A percentile compares a stretch with the other conserved stretches of the same genome.
Evolutionary conservation across 306 rosid genomes (phyloP).

Genomic region (Fagus sylvatica): DNA sequence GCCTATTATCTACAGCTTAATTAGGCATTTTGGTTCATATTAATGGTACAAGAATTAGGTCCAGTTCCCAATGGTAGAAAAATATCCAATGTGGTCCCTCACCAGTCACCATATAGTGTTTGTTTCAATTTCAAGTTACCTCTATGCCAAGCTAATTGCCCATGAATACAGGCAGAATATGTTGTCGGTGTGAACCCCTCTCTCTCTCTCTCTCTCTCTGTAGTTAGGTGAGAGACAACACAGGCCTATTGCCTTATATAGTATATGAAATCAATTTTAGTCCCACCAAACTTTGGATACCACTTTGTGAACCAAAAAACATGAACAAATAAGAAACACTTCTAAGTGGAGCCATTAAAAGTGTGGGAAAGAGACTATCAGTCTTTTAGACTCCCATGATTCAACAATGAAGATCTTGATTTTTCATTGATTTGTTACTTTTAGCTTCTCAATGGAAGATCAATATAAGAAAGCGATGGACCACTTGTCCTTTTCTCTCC

Average conservation of each 20-base stretch:
- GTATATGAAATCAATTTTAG: conserved; percentile 13
- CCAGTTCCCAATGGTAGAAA: background rate
- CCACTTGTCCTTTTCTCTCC: conserved; percentile 29
- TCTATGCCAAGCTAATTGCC: background rate
- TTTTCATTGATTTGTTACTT: conserved; percentile 27
- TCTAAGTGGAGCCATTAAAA: conserved; percentile 14
- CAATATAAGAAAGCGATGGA: conserved; percentile 47
- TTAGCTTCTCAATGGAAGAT: conserved; percentile 14
- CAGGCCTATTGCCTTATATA: background rate
- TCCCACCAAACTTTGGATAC: conserved; percentile 18
- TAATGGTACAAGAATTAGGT: background rate
- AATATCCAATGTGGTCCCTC: conserved; percentile 19
- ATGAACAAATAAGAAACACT: conserved; percentile 2
- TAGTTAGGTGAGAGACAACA: conserved; percentile 21
- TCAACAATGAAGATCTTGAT: conserved; percentile 36
- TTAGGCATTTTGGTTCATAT: too few species aligned
- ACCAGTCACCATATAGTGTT: background rate
- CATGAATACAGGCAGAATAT: background rate
- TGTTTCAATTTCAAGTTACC: conserved; percentile 30
- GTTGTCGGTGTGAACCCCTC: background rate
- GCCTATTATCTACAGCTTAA: too few species aligned
- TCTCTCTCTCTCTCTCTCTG: background rate
- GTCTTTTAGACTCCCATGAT: conserved; percentile 34
- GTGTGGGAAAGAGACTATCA: conserved; percentile 18
- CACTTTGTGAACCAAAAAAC: conserved; percentile 14